phyloP scores from a whole-genome alignment of 805 yeast species.

The Nakazawaea anatomiae region DNA sequence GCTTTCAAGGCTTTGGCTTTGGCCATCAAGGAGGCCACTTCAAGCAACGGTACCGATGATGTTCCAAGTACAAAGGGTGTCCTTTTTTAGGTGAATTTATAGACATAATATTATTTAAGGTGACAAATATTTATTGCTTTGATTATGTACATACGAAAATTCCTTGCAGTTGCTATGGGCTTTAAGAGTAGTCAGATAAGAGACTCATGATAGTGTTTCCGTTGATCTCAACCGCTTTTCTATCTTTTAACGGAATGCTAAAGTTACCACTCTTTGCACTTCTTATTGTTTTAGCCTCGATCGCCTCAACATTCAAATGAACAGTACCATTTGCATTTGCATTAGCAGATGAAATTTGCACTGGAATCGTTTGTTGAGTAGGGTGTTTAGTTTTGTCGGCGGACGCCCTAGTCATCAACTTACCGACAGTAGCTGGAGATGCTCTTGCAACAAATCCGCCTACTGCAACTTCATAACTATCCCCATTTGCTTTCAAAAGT shows the following conservation, averaged over 20 bases:
- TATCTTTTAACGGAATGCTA: constrained; percentile 1
- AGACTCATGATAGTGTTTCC: constrained; percentile 7
- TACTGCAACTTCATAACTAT: constrained; percentile 42
- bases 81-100: constrained; percentile 39
- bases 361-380: constrained; percentile 10
- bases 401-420: constrained; percentile 5
- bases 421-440: constrained; percentile 4
- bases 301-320: constrained; percentile 8
- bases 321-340: constrained; percentile 5
- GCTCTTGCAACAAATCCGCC: constrained; percentile 38
- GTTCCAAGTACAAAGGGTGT: constrained; percentile 98
- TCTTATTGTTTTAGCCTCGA: constrained; percentile 4
- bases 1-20: constrained; percentile 96
- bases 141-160: not conserved
- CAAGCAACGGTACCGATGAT: constrained; percentile 80
- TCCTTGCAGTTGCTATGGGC: not conserved
- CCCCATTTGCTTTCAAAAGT: constrained; percentile 38
- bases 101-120: not conserved
- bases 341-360: constrained; percentile 6
- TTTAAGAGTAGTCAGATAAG: constrained; percentile 1
- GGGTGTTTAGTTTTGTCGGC: constrained; percentile 10
- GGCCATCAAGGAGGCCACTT: constrained; percentile 81
- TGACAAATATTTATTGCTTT: constrained; percentile 1
- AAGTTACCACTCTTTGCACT: not conserved
- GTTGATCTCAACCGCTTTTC: not conserved